Evolutionary conservation across 495 filamentous ascomycete genomes (phyloP).

Genomic region (Cercophora sp.): DNA sequence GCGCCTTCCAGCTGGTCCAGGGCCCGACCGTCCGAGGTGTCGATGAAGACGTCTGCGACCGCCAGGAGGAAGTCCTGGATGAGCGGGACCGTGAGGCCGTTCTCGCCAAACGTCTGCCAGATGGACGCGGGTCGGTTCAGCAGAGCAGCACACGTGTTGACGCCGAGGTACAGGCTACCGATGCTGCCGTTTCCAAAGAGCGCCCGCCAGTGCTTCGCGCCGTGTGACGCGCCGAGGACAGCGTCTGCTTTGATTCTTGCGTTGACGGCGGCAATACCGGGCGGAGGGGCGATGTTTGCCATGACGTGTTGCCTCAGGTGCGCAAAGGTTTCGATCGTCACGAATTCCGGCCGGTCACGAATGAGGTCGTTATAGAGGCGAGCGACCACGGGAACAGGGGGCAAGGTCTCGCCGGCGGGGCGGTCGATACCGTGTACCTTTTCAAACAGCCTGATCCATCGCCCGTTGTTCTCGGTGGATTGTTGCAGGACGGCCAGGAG

Average conservation of each 20-base stretch:
- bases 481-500: too few relatives aligned
- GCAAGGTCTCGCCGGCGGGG: too few relatives aligned
- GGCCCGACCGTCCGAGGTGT: not conserved
- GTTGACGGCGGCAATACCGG: constrained; percentile 17
- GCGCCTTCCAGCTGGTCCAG: not conserved
- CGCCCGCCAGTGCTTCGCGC: constrained; percentile 27
- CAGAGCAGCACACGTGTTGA: not conserved
- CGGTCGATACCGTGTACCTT: too few relatives aligned
- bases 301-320: too few relatives aligned
- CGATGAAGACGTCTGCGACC: not conserved
- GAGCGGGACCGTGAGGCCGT: not conserved
- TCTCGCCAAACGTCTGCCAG: not conserved
- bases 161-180: not conserved
- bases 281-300: constrained; percentile 14
- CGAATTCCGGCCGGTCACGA: too few relatives aligned
- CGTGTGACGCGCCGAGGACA: constrained; percentile 14
- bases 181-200: constrained; percentile 10
- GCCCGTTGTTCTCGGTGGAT: too few relatives aligned
- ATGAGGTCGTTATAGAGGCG: too few relatives aligned
- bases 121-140: not conserved
- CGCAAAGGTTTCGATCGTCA: too few relatives aligned
- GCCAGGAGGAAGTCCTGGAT: constrained; percentile 1
- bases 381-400: too few relatives aligned
- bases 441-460: too few relatives aligned
- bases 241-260: constrained; percentile 13